Percentiles rank a stretch among this genome's conserved stretches.
These are phyloP conservation scores for Eruca vesicaria DNA, from an alignment of 441 rosid species.

Conservation along the genomic window DNA sequence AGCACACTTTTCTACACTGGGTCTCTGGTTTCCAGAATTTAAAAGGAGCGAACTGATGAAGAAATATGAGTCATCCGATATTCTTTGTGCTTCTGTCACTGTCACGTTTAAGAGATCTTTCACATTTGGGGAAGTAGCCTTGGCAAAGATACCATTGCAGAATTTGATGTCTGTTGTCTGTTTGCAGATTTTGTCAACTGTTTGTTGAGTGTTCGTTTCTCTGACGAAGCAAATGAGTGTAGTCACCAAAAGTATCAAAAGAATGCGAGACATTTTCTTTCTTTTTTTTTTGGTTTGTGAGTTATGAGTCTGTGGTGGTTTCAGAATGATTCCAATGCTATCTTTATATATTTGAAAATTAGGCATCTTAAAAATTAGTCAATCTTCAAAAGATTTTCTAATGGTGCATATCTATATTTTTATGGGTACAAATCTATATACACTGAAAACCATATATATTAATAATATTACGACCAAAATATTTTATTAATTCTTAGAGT, in stretches of 20 bases:
- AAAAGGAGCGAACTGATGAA: slow-evolving; percentile 20
- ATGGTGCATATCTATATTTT: too few species aligned
- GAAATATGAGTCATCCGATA: slow-evolving; percentile 8
- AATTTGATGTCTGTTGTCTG: slow-evolving; percentile 18
- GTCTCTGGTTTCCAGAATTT: slow-evolving; percentile 21
- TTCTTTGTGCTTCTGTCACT: slow-evolving; percentile 16
- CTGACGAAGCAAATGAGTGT: background rate
- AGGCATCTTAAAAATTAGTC: too few species aligned
- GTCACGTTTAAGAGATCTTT: slow-evolving; percentile 30
- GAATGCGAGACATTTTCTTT: slow-evolving; percentile 11
- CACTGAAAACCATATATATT: too few species aligned
- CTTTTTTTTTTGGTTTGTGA: background rate
- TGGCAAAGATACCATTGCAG: background rate
- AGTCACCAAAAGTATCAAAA: background rate
- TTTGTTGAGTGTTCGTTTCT: slow-evolving; percentile 7
- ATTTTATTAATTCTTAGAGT: too few species aligned
- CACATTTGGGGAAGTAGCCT: background rate
- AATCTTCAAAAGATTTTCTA: too few species aligned
- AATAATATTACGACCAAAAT: too few species aligned
- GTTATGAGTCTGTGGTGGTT: slow-evolving; percentile 12
- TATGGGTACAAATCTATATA: too few species aligned
- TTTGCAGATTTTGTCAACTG: slow-evolving; percentile 18
- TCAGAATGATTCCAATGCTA: too few species aligned
- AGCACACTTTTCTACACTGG: slow-evolving; percentile 16
- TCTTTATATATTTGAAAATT: too few species aligned